phyloP scores from a whole-genome alignment of 306 rosid species.

The Ceratonia siliqua region DNA sequence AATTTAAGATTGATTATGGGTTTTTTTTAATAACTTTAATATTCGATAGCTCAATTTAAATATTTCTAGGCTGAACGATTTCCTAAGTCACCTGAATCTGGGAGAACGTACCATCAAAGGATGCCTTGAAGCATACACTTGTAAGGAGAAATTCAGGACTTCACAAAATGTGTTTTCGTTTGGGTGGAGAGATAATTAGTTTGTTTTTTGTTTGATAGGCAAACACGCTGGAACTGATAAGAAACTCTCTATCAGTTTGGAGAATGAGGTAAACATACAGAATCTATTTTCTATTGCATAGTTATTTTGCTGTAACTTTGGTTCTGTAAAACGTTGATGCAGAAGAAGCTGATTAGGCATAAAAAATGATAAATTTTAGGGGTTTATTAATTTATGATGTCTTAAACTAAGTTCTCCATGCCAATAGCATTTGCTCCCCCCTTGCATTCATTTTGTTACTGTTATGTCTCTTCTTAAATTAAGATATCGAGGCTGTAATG shows the following conservation, averaged over 20 bases:
- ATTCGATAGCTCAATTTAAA: background rate
- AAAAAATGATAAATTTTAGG: background rate
- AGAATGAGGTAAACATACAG: conserved; percentile 72
- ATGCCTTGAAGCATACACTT: conserved; percentile 90
- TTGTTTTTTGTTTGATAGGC: conserved; percentile 47
- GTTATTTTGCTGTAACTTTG: background rate
- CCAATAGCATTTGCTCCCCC: background rate
- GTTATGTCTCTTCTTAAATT: background rate
- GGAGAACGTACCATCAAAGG: conserved; percentile 97
- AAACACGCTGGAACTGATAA: conserved; percentile 93
- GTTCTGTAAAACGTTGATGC: background rate
- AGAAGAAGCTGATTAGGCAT: background rate
- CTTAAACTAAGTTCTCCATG: background rate
- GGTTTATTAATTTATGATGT: background rate
- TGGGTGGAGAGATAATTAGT: too few relatives aligned
- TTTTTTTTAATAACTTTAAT: background rate
- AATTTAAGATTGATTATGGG: conserved; percentile 4
- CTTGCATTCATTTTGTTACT: background rate
- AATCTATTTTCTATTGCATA: background rate
- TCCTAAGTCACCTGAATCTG: conserved; percentile 69
- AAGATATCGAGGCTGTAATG: background rate
- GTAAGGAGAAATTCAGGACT: conserved; percentile 51
- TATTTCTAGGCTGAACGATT: conserved; percentile 65
- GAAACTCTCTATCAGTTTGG: conserved; percentile 89
- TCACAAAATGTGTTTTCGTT: too few relatives aligned